These are phyloP conservation scores for Coleophoma cylindrospora DNA, from an alignment of 2,329 filamentous ascomycete species.

Conservation along the genomic window DNA sequence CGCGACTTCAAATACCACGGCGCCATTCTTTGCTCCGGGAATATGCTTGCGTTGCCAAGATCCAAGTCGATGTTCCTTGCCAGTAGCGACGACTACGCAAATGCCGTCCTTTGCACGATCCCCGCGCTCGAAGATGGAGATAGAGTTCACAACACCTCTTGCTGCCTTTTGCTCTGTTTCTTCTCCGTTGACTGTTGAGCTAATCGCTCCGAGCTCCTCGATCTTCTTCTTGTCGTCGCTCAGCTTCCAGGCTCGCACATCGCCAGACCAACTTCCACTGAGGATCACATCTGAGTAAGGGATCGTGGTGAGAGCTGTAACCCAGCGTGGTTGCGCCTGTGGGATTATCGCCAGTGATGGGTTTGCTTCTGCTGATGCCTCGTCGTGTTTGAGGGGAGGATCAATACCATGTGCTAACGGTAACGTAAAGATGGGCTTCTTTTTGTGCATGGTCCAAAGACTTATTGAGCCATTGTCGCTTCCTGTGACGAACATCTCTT, in stretches of 20 bases:
- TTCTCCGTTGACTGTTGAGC: slow-evolving; percentile 6
- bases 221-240: slow-evolving; percentile 78
- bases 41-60: slow-evolving; percentile 63
- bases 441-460: slow-evolving; percentile 87
- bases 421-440: slow-evolving; percentile 83
- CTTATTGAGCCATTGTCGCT: slow-evolving; percentile 85
- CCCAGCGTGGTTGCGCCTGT: slow-evolving; percentile 71
- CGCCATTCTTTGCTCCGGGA: slow-evolving; percentile 67
- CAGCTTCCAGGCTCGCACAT: slow-evolving; percentile 79
- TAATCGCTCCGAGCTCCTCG: slow-evolving; percentile 65
- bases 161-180: slow-evolving; percentile 12
- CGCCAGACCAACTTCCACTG: slow-evolving; percentile 92
- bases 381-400: slow-evolving; percentile 57
- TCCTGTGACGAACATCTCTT: slow-evolving; percentile 85
- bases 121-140: slow-evolving; percentile 81
- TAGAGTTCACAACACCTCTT: slow-evolving; percentile 78
- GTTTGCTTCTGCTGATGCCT: slow-evolving; percentile 68
- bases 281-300: slow-evolving; percentile 89
- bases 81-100: slow-evolving; percentile 80
- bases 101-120: slow-evolving; percentile 71
- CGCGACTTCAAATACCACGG: slow-evolving; percentile 82
- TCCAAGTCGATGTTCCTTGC: slow-evolving; percentile 80
- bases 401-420: slow-evolving; percentile 83
- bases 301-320: slow-evolving; percentile 81
- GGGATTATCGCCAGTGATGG: slow-evolving; percentile 56